Evolutionary conservation across 257 asterid genomes (phyloP), one percentile per base, ranked within the genome.

Genomic region (Haberlea rhodopensis): DNA sequence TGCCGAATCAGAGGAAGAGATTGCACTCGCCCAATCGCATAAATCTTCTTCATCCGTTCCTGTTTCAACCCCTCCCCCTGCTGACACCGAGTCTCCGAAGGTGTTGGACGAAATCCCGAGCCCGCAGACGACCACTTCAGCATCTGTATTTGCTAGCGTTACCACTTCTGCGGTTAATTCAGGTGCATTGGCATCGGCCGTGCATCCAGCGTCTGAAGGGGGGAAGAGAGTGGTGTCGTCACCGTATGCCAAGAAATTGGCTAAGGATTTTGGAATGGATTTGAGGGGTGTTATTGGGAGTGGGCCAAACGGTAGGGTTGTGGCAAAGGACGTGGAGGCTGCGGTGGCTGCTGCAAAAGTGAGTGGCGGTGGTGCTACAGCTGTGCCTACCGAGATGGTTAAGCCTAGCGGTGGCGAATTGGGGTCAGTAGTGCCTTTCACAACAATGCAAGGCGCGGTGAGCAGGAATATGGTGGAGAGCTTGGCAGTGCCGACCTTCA

Each of bases 381-480:
- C 34, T 11, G 31, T 34, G 22, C 72, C 73, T 59, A 43, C 59
- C 43, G 78, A 59, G 60, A 71, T 51, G 19, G 79, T 73, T n/a
- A 65, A 70, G 62, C 73, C 79, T 15, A 79, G 78, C 46, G 66
- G 76, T 1, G 78, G 78, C 52, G 91, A 84, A 71, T 76, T 88
- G 81, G 96, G 94, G 10, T 80, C 90, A 0, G 90, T 78, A 32
- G 90, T 94, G 48, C 95, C 95, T 15, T 87, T 94, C 62, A 85
- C 97, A 0, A 85, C 99, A 43, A 94, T 87, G 99, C 99, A 94
- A 82, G 66, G 29, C 55, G 97, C 96, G 3, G 99, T 94, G 76
- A 85, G 95, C 65, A 82, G 94, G 81, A 94, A 94, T 68, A 94
- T 94, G 99, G 68, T 90, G 79, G 95, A 94, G 82, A 94, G 96